These are phyloP conservation scores for Talaromyces marneffei DNA, from an alignment of 2,329 filamentous ascomycete species.

Conservation along the genomic window DNA sequence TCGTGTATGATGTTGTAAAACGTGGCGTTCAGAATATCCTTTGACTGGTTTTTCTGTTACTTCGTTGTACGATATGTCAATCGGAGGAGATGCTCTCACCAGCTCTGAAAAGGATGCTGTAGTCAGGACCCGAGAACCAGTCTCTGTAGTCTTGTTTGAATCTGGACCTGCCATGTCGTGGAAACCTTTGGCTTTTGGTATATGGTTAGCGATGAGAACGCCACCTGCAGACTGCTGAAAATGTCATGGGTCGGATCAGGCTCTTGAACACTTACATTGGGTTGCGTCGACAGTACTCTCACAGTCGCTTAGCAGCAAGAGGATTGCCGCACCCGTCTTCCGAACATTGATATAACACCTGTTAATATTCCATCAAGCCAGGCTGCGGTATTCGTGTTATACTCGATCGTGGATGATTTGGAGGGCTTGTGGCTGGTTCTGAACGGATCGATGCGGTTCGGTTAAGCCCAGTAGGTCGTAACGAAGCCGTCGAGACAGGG, in stretches of 20 bases:
- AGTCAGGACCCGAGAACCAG: constrained; percentile 26
- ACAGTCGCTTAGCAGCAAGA: constrained; percentile 14
- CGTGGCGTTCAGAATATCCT: constrained; percentile 51
- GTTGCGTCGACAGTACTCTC: not conserved
- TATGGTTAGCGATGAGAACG: not conserved
- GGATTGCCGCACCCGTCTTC: constrained; percentile 12
- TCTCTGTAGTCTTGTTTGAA: constrained; percentile 26
- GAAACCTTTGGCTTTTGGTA: not conserved
- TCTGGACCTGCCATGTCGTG: constrained; percentile 21
- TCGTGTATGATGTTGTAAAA: constrained; percentile 57
- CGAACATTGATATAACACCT: constrained; percentile 9
- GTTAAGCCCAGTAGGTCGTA: not conserved
- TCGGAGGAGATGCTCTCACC: constrained; percentile 24
- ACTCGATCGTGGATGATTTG: not conserved
- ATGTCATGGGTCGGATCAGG: not conserved
- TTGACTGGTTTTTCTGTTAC: constrained; percentile 25
- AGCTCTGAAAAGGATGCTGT: constrained; percentile 37
- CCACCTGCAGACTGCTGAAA: not conserved
- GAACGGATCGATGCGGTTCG: constrained; percentile 2
- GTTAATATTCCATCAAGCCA: constrained; percentile 28
- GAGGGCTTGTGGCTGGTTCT: not conserved
- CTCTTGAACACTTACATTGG: not conserved
- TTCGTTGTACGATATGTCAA: constrained; percentile 16
- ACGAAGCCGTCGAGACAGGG: not conserved
- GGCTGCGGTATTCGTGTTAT: not conserved